These are phyloP conservation scores for Rhizomucor pusillus DNA, from an alignment of 371 early-diverging fungal genomes.

Conservation along the genomic window DNA sequence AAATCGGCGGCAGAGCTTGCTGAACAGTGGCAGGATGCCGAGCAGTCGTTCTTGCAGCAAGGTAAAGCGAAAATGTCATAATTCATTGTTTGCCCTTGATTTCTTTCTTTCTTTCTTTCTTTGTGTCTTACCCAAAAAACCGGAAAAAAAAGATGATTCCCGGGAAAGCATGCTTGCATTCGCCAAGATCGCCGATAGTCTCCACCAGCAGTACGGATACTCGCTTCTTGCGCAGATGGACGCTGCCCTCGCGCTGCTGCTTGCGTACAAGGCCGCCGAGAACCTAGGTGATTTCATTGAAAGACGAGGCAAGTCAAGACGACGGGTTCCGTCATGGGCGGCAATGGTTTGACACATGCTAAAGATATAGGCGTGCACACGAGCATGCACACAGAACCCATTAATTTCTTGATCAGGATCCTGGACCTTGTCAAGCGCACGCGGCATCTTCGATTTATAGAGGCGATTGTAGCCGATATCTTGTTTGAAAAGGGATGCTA, in stretches of 20 bases:
- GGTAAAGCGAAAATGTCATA: not conserved
- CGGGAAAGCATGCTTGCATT: no score
- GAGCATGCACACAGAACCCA: not conserved
- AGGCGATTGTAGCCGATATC: conserved; percentile 6
- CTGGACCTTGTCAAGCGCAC: conserved; percentile 1
- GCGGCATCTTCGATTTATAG: not conserved
- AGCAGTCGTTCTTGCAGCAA: not conserved
- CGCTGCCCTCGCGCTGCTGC: conserved; percentile 3
- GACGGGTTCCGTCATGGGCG: not conserved
- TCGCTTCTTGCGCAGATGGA: conserved; percentile 2
- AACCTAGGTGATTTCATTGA: not conserved
- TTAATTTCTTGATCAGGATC: not conserved
- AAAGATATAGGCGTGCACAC: no score
- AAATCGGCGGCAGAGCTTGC: not conserved
- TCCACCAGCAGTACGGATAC: not conserved
- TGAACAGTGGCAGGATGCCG: conserved; percentile 8
- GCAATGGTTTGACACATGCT: no score
- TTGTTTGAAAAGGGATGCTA: not conserved
- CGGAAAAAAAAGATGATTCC: no score
- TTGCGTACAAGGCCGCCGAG: conserved; percentile 5
- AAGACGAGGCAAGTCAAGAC: not conserved
- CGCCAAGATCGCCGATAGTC: not conserved
- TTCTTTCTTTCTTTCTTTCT: not conserved
- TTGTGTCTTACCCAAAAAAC: no score
- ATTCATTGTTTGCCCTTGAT: no score